Evolutionary conservation across 2,329 filamentous ascomycete genomes (phyloP).

Genomic region (Fusarium sp.): DNA sequence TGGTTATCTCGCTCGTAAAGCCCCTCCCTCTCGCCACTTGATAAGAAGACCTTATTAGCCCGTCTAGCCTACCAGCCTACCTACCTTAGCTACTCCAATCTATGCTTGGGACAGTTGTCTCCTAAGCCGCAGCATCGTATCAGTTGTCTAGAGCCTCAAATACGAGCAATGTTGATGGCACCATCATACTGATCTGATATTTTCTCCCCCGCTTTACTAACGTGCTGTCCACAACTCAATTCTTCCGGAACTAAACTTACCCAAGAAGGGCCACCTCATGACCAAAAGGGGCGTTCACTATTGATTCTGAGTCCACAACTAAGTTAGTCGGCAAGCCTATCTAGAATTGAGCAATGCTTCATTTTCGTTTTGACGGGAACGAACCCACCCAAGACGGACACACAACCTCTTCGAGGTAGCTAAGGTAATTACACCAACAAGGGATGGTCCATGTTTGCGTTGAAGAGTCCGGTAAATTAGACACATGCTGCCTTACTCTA

Average conservation of each 20-base stretch:
- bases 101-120: conserved; percentile 6
- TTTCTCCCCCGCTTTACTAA: conserved; percentile 13
- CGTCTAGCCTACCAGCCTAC: conserved; percentile 9
- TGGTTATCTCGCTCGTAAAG: conserved; percentile 6
- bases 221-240: conserved; percentile 7
- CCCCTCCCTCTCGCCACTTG: not conserved
- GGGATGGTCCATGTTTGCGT: not conserved
- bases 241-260: conserved; percentile 9
- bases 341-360: conserved; percentile 4
- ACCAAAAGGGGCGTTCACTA: conserved; percentile 30
- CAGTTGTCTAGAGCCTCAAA: conserved; percentile 5
- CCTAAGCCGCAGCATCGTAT: conserved; percentile 25
- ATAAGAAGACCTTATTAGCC: not conserved
- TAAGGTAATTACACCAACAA: not conserved
- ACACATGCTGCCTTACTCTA: not conserved
- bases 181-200: conserved; percentile 23
- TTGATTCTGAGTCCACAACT: conserved; percentile 9
- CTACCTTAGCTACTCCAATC: too few relatives aligned
- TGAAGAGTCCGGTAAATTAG: conserved; percentile 7
- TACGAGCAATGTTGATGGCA: conserved; percentile 27
- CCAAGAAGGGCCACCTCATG: conserved; percentile 9
- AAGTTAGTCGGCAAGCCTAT: not conserved
- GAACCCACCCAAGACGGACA: conserved; percentile 25
- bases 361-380: conserved; percentile 7
- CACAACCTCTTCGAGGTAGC: conserved; percentile 15